These are phyloP conservation scores for Ambrosia artemisiifolia DNA, from an alignment of 129 eudicot genomes.

Conservation along the genomic window DNA sequence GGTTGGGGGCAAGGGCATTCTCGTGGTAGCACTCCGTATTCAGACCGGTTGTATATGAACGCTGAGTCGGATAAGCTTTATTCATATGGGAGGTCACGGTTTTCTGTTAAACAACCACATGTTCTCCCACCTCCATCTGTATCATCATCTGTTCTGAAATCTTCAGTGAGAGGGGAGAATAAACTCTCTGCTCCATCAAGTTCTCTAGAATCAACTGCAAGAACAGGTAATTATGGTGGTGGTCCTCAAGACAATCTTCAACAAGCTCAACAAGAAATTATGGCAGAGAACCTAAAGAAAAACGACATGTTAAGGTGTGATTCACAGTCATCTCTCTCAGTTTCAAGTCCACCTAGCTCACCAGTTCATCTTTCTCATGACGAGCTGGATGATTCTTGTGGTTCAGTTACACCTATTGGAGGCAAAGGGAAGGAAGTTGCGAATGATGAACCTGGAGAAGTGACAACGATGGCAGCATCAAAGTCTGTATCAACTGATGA, in stretches of 20 bases:
- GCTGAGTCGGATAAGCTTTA: constrained; percentile 55
- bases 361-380: constrained; percentile 86
- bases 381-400: constrained; percentile 84
- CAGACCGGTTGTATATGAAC: constrained; percentile 57
- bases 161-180: constrained; percentile 52
- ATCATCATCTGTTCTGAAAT: constrained; percentile 46
- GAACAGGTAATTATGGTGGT: constrained; percentile 41
- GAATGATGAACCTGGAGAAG: constrained; percentile 41
- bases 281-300: constrained; percentile 36
- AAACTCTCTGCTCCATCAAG: constrained; percentile 55
- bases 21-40: constrained; percentile 40
- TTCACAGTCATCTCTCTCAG: constrained; percentile 82
- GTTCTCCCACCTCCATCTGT: constrained; percentile 89
- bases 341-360: constrained; percentile 84
- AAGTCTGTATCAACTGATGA: constrained; percentile 55
- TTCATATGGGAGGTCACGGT: constrained; percentile 76
- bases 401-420: constrained; percentile 35
- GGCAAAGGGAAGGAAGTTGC: constrained; percentile 42
- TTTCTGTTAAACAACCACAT: constrained; percentile 79
- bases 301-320: constrained; percentile 52
- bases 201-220: constrained; percentile 51
- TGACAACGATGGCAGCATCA: constrained; percentile 19
- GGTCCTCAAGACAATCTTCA: constrained; percentile 39
- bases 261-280: constrained; percentile 34
- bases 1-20: constrained; percentile 61